These are phyloP conservation scores for Penicillium sp. DNA, from an alignment of 2,329 filamentous ascomycete species.

Conservation along the genomic window DNA sequence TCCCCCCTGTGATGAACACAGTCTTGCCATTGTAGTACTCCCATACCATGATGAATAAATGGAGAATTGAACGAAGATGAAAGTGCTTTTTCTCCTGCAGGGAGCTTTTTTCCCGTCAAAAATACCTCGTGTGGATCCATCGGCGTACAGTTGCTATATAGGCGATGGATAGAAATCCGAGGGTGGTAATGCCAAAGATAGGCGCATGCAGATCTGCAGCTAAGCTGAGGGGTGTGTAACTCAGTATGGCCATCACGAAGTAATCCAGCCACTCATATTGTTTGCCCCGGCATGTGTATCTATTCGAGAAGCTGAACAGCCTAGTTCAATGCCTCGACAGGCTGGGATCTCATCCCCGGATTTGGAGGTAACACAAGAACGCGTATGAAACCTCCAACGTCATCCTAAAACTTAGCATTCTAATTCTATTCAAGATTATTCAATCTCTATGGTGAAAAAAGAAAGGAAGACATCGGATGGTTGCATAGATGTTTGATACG, in stretches of 20 bases:
- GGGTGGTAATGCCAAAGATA: background rate
- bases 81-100: background rate
- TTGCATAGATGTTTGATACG: background rate
- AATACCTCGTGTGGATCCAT: constrained; percentile 4
- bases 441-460: background rate
- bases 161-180: background rate
- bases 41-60: constrained; percentile 22
- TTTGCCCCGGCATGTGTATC: background rate
- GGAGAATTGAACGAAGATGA: background rate
- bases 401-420: background rate
- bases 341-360: background rate
- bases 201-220: constrained; percentile 13
- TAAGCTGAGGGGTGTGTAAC: constrained; percentile 13
- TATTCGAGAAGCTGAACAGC: background rate
- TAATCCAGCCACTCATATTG: constrained; percentile 12
- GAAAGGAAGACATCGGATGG: background rate
- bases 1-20: constrained; percentile 25
- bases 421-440: background rate
- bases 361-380: background rate
- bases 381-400: background rate
- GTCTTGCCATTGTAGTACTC: constrained; percentile 25
- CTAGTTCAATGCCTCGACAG: background rate
- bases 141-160: constrained; percentile 1
- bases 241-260: constrained; percentile 14
- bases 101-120: background rate